Base-by-base conservation (phyloP, 495 filamentous ascomycete genomes). In the Schizothecium vesticola region DNA sequence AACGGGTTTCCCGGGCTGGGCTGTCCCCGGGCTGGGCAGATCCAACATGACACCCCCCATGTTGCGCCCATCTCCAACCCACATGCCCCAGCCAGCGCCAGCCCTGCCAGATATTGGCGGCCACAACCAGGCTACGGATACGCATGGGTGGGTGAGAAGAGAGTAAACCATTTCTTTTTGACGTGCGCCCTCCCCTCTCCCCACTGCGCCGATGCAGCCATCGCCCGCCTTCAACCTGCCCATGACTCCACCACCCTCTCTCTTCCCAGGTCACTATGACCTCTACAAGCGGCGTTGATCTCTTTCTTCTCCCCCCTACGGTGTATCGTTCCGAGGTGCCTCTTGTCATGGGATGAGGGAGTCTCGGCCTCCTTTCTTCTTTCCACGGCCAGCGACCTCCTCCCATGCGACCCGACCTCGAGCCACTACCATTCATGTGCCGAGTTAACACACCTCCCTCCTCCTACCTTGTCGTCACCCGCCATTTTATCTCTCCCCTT, bases 141-240 rank as follows among this genome's bases (percentile, higher is more conserved):
- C 43, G 43, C 16, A 51, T 51, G 43, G 43, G 43, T 51, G 43
- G 43, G 43, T 8, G 43, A n/a, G 43, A 51, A 51, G n/a, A 51
- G 43, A 43, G 62, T 31, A 29, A 13, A 51, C 36, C 21, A 64
- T 64, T 64, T n/a, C 62, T 33, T 56, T 64, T 64, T 64, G 62
- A 64, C 31, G 62, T 36, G 25, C 31, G 28, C 60, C 60, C 19
- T 36, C 25, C 12, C 36, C 51, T 56, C 33, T 24, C 62, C 43
- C 43, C 43, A 51, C 43, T 51, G 7, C 43, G 16, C 43, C 43
- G 43, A 51, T 51, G 43, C 43, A 51, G 43, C 43, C 43, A 16
- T 51, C 8, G 19, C n/a, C 24, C 36, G 29, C 29, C 36, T 64
- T 25, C 31, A 22, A 24, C 23, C 31, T 64, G 21, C n/a, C 19